These are phyloP conservation scores for Pisolithus sp. DNA, from an alignment of 768 basidiomycete species.

Conservation along the genomic window DNA sequence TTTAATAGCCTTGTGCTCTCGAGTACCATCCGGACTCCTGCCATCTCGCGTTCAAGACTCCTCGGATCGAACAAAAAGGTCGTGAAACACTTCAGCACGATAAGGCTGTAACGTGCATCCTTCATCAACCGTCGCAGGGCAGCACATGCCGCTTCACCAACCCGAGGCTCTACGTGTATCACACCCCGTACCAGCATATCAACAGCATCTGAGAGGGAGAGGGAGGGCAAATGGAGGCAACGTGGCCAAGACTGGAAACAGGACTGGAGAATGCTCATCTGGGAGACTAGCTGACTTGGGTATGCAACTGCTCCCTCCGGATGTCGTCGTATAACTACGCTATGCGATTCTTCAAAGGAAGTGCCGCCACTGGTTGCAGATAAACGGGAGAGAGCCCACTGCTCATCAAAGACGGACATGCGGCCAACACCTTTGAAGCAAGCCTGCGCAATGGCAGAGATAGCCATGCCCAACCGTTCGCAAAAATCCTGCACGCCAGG, in stretches of 20 bases:
- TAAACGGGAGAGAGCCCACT: conserved; percentile 62
- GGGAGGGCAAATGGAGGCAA: conserved; percentile 51
- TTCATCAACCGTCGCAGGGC: conserved; percentile 71
- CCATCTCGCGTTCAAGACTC: conserved; percentile 56
- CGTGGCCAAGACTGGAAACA: conserved; percentile 85
- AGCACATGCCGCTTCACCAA: conserved; percentile 60
- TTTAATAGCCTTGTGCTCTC: conserved; percentile 62
- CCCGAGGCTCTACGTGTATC: conserved; percentile 75
- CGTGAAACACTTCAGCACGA: conserved; percentile 59
- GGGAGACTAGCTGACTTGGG: conserved; percentile 49
- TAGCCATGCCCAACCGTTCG: conserved; percentile 51
- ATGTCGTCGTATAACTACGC: conserved; percentile 62
- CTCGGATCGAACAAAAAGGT: conserved; percentile 69
- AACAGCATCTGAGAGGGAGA: conserved; percentile 53
- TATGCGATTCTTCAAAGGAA: conserved; percentile 64
- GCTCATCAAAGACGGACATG: conserved; percentile 83
- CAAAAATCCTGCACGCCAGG: conserved; percentile 69
- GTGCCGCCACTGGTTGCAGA: conserved; percentile 29
- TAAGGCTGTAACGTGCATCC: conserved; percentile 47
- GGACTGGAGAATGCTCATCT: conserved; percentile 66
- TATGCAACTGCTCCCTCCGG: conserved; percentile 61
- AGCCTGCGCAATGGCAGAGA: conserved; percentile 49
- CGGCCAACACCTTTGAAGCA: conserved; percentile 62
- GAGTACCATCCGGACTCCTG: conserved; percentile 53
- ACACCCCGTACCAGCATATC: conserved; percentile 77